Evolutionary conservation across 73 alveolate species (phyloP).

Genomic region (Effrenium voratum): DNA sequence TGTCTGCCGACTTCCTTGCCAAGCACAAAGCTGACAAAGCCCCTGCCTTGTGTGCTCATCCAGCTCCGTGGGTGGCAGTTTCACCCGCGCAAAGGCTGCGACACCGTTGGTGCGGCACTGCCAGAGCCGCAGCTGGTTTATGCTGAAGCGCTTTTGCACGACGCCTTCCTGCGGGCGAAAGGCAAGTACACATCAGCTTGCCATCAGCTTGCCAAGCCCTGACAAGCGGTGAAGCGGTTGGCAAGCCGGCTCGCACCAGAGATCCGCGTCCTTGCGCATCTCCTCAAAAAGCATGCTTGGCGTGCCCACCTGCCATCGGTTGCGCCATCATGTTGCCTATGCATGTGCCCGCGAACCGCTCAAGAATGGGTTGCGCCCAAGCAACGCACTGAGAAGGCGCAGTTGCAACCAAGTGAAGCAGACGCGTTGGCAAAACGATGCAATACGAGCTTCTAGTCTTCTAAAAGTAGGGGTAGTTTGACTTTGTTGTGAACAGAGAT

Average conservation of each 20-base stretch:
- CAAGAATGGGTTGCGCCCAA: no score
- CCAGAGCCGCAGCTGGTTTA: slow-evolving; percentile 78
- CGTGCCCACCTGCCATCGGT: slow-evolving; percentile 79
- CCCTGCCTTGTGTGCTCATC: slow-evolving; percentile 27
- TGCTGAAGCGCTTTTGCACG: slow-evolving; percentile 46
- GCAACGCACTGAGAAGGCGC: no score
- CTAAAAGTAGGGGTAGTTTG: no score
- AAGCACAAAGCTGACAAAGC: no score
- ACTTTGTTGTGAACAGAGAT: no score
- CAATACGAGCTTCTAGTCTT: no score
- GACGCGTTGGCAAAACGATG: no score
- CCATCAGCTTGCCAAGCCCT: not conserved
- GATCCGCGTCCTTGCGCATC: slow-evolving; percentile 45
- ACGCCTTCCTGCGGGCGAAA: slow-evolving; percentile 23
- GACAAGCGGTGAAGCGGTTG: not conserved
- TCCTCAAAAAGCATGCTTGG: slow-evolving; percentile 72
- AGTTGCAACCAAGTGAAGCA: no score
- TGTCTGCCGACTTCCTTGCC: no score
- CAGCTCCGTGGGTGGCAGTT: not conserved
- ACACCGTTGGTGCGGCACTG: slow-evolving; percentile 78
- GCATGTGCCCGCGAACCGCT: no score
- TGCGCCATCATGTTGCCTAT: no score
- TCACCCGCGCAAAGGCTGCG: slow-evolving; percentile 74
- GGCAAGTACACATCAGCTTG: not conserved
- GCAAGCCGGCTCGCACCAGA: not conserved